These are phyloP conservation scores for Aspergillus fijiensis DNA, from an alignment of 2,329 filamentous ascomycete genomes.

Conservation along the genomic window DNA sequence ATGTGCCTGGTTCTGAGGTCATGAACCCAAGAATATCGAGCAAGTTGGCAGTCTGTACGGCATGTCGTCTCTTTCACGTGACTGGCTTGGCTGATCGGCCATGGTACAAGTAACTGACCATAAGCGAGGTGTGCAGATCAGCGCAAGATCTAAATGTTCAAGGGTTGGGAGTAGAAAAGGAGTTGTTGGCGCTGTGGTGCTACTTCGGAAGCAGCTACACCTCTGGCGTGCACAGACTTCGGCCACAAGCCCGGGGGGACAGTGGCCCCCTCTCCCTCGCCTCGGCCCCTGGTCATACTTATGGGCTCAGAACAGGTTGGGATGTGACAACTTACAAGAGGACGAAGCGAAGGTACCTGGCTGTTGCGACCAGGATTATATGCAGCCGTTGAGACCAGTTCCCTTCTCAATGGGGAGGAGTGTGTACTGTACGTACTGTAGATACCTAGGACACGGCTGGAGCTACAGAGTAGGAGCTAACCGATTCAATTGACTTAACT, in stretches of 20 bases:
- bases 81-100: not conserved
- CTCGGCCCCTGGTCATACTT: not conserved
- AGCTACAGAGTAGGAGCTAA: no score
- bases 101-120: not conserved
- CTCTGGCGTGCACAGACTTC: constrained; percentile 5
- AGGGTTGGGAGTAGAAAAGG: not conserved
- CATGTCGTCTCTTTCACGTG: not conserved
- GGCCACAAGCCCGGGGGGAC: not conserved
- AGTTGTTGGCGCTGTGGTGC: constrained; percentile 1
- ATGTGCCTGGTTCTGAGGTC: not conserved
- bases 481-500: no score
- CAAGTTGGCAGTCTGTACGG: not conserved
- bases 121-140: not conserved
- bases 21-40: not conserved
- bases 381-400: not conserved
- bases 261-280: not conserved
- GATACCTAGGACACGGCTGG: no score
- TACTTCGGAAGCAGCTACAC: constrained; percentile 1
- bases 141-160: not conserved
- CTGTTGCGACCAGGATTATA: not conserved
- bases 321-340: not conserved
- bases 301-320: not conserved
- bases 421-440: not conserved
- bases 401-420: not conserved
- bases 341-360: not conserved